Base-by-base conservation (phyloP, 2,329 filamentous ascomycete species). In the Colletotrichum orchidophilum region DNA sequence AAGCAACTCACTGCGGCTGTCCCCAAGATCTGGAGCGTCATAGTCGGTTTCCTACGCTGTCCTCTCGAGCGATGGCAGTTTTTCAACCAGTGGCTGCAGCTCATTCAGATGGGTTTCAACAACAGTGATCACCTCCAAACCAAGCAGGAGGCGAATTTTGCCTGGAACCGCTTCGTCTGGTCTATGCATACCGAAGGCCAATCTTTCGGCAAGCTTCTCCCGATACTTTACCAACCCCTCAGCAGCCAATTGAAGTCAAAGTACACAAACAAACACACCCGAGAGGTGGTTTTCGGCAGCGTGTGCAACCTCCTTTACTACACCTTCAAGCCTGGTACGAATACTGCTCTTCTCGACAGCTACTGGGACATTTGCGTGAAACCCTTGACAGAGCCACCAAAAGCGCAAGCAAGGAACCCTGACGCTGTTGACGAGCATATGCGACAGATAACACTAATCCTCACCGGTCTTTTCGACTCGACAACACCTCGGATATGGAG, bases 281-380 rank as follows among this genome's bases (percentile, higher is more conserved):
- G 86, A 68, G 85, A 82, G 70, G 83, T 85, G 1, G 86, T 90
- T 13, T 76, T 96, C 50, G 91, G 91, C 13, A 93, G 92, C 64
- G 91, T 97, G 67, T 93, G 93, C 80, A 94, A 92, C 66, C 86
- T 98, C 1, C 88, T 94, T 12, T 97, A 97, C 80, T 97, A 97
- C 78, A 86, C 91, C 3, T 91, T 97, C 76, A 91, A 91, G 66
- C 95, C 96, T 1, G 89, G 87, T 13, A 87, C 90, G 15, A 87
- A 90, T 11, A 82, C 86, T 49, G 83, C 87, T n/a, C 89, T 94
- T 67, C 85, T 94, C 3, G 94, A 97, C 74, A 82, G 86, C 1
- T 91, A 92, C 62, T 99, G 96, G 96, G 91, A 94, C 73, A 84
- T 90, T 35, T 93, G 92, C 73, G 88, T 98, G 27, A 81, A 84